Evolutionary conservation across 306 rosid genomes (phyloP), one percentile per base, ranked within the genome.

Genomic region (Cucumis hystrix): DNA sequence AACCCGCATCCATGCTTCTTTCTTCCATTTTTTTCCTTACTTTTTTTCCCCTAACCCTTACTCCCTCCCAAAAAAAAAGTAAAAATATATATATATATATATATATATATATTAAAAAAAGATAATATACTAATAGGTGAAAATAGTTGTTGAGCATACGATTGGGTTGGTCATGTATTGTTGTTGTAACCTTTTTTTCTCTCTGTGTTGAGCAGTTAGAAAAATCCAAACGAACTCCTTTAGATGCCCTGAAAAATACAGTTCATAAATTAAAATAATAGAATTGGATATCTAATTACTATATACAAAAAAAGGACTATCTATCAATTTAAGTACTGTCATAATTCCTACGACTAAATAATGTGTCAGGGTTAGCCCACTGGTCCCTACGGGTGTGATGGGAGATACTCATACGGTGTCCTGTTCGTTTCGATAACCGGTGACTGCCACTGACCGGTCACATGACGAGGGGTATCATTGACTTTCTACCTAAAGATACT

Each of bases 1-100:
- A 87, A 87, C 82, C 84, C 83, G 91, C 87, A 87, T 87, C 91
- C 91, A 79, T 84, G 91, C 87, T 81, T 77, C 79, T 76, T 62
- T 62, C 62, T 20, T 55, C 51, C 20, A 4, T 7, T 40, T 74
- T 70, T 77, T 80, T 33, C 17, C 14, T 7, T 0, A 3, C 1
- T 41, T 14, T 57, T 66, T 43, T 47, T 25, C 35, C 47, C 47
- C 60, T 57, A 55, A 66, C 67, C 59, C 7, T 49, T 71, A 20
- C 40, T 3, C 33, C 37, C 37, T 5, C 37, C 37, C 5, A 54
- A 17, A 39, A 23, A 80, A 43, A 80, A 62, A 37, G 30, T 8
- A 60, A 45, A n/a, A 33, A 33, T 33, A 33, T 28, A 73, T 39
- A 43, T n/a, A 28, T 28, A n/a, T n/a, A n/a, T n/a, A n/a, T 23